Evolutionary conservation across 164 flowering plant species (phyloP).

Genomic region (Liriodendron chinense): DNA sequence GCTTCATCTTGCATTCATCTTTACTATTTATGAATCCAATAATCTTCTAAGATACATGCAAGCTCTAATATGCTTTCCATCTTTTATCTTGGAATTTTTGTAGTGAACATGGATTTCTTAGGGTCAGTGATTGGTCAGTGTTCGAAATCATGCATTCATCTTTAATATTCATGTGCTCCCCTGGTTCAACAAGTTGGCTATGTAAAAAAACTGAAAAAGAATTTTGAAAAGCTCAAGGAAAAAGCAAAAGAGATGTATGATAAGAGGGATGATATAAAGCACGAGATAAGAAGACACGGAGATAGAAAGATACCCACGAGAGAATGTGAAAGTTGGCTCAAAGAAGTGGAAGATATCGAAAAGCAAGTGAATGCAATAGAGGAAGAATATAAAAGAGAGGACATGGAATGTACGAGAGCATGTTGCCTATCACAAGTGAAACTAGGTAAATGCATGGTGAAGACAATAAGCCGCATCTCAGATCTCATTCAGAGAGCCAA

Average conservation of each 20-base stretch:
- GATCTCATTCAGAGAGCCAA: not conserved
- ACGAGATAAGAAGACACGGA: not conserved
- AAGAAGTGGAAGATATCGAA: not conserved
- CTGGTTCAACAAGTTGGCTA: not conserved
- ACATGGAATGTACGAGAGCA: not conserved
- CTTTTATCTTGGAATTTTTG: not conserved
- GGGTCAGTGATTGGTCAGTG: too few species aligned
- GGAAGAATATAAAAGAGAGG: not conserved
- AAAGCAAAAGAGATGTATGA: conserved; percentile 1
- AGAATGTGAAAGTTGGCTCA: not conserved
- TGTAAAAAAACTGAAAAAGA: conserved; percentile 5
- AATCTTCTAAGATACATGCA: too few species aligned
- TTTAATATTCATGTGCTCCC: too few species aligned
- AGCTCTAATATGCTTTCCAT: not conserved
- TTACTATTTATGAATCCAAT: too few species aligned
- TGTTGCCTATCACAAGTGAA: conserved; percentile 3
- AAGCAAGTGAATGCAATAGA: not conserved
- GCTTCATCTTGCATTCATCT: too few species aligned
- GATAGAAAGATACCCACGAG: not conserved
- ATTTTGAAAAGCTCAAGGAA: not conserved
- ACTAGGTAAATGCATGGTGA: not conserved
- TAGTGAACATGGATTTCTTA: not conserved
- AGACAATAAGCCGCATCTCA: not conserved
- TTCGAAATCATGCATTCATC: too few species aligned
- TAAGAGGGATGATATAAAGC: conserved; percentile 7